Base-by-base conservation (phyloP, 2,329 filamentous ascomycete species). In the Ascochyta viciae-villosae region DNA sequence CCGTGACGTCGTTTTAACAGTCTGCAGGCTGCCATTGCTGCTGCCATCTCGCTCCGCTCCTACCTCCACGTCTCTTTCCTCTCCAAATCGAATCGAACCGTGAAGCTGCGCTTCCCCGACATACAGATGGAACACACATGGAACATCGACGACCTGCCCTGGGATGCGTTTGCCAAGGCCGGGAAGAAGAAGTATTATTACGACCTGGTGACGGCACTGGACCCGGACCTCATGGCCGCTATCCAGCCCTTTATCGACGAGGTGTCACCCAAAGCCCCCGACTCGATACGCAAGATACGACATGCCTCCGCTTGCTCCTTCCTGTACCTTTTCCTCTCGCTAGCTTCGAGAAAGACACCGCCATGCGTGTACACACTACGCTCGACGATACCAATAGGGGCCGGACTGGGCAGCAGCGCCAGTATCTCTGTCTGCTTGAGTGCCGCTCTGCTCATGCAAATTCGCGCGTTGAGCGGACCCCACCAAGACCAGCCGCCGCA, bases 151-250 rank as follows among this genome's bases (percentile, higher is more conserved):
- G 85, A 91, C 8, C 81, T 99, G 37, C 95, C 95, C 0, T 99
- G 95, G 95, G 80, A 84, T 7, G 78, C 84, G 15, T 99, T 99
- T 77, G 86, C 89, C 22, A 84, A 88, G 19, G 87, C 92, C 0
- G 84, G 83, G 27, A 96, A 96, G 81, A 97, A 96, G 80, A 96
- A 95, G 81, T 90, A 88, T 69, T 98, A 98, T 80, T 96, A 96
- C 78, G 91, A 95, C 64, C 83, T 93, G 43, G 78, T 81, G 45
- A 96, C 91, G 12, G 83, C 85, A 44, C 86, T 99, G 57, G 95
- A 99, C 70, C 83, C 85, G 2, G 92, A 96, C 50, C 85, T 99
- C 22, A 79, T 96, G 48, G 86, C 85, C 35, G 90, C 92, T 2
- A 85, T 98, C 65, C 84, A 92, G 74, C 92, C 94, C 24, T 88